These are phyloP conservation scores for Myxozyma neglecta DNA, from an alignment of 805 yeast species.

Conservation along the genomic window DNA sequence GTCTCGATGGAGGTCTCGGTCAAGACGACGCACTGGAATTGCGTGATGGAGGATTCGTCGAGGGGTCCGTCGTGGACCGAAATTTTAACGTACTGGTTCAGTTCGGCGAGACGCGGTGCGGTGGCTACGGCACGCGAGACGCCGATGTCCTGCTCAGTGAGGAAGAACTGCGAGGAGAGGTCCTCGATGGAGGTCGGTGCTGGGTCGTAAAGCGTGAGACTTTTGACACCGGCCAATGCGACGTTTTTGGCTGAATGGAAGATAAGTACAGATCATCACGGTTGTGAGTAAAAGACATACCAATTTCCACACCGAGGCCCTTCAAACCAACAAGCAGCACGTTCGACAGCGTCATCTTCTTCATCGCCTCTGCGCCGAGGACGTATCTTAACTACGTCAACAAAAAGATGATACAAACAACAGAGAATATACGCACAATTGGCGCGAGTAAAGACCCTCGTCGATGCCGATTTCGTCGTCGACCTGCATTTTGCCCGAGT, in stretches of 20 bases:
- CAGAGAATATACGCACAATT: conserved; percentile 47
- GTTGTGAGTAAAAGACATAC: conserved; percentile 8
- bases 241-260: conserved; percentile 79
- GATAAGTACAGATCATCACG: neutral
- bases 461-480: conserved; percentile 56
- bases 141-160: conserved; percentile 72
- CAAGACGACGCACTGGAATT: conserved; percentile 79
- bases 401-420: neutral
- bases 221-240: conserved; percentile 95
- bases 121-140: conserved; percentile 71
- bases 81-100: conserved; percentile 89
- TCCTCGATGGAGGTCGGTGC: conserved; percentile 64
- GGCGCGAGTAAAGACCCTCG: conserved; percentile 94
- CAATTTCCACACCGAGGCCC: conserved; percentile 94
- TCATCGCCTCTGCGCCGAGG: conserved; percentile 96
- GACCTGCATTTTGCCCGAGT: conserved; percentile 36
- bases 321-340: conserved; percentile 87
- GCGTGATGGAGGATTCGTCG: conserved; percentile 52
- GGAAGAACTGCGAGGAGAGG: conserved; percentile 81
- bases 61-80: conserved; percentile 59
- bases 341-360: conserved; percentile 89
- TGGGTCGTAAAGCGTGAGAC: conserved; percentile 83
- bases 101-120: conserved; percentile 68
- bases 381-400: conserved; percentile 55
- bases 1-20: conserved; percentile 71